Conservation (phyloP, 257 asterid species). For the Mitragyna speciosa region DNA sequence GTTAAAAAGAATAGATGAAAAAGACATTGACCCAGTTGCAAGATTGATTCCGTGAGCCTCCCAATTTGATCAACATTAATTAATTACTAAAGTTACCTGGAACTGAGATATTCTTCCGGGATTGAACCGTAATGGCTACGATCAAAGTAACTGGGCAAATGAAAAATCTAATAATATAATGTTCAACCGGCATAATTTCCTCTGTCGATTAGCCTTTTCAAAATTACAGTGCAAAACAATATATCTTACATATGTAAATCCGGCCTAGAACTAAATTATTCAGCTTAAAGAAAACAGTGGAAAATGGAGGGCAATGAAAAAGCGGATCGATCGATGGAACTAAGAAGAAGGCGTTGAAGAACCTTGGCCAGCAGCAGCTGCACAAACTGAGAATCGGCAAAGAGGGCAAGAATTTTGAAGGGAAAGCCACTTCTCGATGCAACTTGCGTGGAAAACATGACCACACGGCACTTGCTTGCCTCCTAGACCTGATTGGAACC, state of each 20-base stretch:
- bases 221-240: too few species aligned
- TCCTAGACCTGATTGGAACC: constrained; percentile 16
- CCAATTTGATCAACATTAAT: neutral
- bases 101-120: too few species aligned
- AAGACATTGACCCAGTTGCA: neutral
- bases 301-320: neutral
- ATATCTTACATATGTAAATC: too few species aligned
- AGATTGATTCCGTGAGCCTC: neutral
- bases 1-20: neutral
- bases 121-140: too few species aligned
- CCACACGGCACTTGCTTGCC: constrained; percentile 32
- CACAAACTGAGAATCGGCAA: constrained; percentile 27
- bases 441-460: constrained; percentile 32
- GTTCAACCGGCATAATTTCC: too few species aligned
- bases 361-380: neutral
- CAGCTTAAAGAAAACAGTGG: neutral
- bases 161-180: too few species aligned
- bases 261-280: neutral
- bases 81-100: neutral
- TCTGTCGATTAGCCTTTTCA: too few species aligned
- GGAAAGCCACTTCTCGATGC: constrained; percentile 30
- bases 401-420: constrained; percentile 40
- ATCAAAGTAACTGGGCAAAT: too few species aligned
- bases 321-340: neutral
- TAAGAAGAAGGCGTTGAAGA: neutral